Evolutionary conservation across 2,329 filamentous ascomycete species (phyloP).

Genomic region (Tolypocladium amazonense): DNA sequence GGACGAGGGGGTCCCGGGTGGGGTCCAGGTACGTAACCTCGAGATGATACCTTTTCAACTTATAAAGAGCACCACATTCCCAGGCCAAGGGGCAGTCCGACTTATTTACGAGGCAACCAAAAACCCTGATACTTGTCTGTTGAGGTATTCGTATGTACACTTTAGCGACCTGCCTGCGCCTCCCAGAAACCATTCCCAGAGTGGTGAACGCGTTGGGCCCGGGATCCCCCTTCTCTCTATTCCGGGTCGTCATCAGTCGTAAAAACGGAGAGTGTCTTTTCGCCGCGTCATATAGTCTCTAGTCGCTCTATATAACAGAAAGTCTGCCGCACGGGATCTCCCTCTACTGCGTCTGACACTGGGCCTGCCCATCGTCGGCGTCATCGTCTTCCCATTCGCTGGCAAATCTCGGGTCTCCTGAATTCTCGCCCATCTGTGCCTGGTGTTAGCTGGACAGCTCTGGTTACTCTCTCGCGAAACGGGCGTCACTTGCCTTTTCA

Average conservation of each 20-base stretch:
- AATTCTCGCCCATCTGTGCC: constrained; percentile 57
- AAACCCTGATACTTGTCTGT: not conserved
- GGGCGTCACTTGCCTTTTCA: constrained; percentile 54
- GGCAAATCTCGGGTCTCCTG: constrained; percentile 55
- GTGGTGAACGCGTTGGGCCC: not conserved
- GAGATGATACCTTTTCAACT: not conserved
- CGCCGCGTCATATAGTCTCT: not conserved
- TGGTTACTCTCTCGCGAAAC: no score
- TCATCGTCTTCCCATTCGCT: constrained; percentile 64
- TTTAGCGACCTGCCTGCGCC: not conserved
- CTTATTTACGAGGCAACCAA: not conserved
- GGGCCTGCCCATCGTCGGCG: constrained; percentile 53
- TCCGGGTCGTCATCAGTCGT: constrained; percentile 5
- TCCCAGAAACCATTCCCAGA: not conserved
- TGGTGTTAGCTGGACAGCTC: constrained; percentile 17
- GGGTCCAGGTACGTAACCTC: not conserved
- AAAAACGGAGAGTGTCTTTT: not conserved
- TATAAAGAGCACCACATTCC: not conserved
- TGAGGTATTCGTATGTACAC: not conserved
- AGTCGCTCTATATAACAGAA: not conserved
- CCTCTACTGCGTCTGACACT: constrained; percentile 62
- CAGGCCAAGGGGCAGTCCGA: not conserved
- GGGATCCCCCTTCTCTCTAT: not conserved
- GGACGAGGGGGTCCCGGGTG: not conserved
- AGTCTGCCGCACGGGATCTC: not conserved